Percentiles rank a stretch among this genome's conserved stretches.
phyloP scores from a whole-genome alignment of 345 rosid species.

The Litchi chinensis region DNA sequence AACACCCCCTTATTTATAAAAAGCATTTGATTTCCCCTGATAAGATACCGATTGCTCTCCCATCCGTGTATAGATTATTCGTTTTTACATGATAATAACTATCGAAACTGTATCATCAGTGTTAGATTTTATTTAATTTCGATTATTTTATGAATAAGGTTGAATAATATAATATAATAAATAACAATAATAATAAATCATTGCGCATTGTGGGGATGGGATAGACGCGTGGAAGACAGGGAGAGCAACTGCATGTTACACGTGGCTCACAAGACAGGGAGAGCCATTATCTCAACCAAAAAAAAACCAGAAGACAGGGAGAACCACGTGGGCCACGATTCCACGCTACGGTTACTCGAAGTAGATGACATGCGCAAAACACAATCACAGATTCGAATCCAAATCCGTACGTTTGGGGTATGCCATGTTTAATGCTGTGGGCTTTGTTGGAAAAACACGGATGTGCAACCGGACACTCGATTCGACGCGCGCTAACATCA shows the following conservation, averaged over 20 bases:
- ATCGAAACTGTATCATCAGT: too few relatives aligned
- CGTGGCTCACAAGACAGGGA: background rate
- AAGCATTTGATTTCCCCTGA: too few relatives aligned
- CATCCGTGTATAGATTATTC: too few relatives aligned
- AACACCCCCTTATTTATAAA: too few relatives aligned
- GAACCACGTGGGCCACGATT: background rate
- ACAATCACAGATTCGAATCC: background rate
- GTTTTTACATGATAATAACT: too few relatives aligned
- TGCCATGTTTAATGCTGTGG: background rate
- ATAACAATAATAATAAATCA: too few relatives aligned
- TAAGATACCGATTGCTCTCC: too few relatives aligned
- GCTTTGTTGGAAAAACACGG: background rate
- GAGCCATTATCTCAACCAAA: too few relatives aligned
- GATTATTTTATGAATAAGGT: too few relatives aligned
- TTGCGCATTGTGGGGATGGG: background rate
- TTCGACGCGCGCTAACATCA: constrained; percentile 1
- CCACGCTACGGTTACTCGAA: background rate
- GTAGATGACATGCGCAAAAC: background rate
- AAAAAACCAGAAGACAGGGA: background rate
- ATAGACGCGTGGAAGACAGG: background rate
- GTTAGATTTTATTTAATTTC: too few relatives aligned
- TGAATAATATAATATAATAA: too few relatives aligned
- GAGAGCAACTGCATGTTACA: background rate
- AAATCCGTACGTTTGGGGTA: too few relatives aligned
- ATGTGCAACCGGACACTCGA: background rate